Percentiles rank a stretch among this genome's conserved stretches.
Evolutionary conservation across 495 filamentous ascomycete species (phyloP).

Genomic region (Hypoxylon rickii): DNA sequence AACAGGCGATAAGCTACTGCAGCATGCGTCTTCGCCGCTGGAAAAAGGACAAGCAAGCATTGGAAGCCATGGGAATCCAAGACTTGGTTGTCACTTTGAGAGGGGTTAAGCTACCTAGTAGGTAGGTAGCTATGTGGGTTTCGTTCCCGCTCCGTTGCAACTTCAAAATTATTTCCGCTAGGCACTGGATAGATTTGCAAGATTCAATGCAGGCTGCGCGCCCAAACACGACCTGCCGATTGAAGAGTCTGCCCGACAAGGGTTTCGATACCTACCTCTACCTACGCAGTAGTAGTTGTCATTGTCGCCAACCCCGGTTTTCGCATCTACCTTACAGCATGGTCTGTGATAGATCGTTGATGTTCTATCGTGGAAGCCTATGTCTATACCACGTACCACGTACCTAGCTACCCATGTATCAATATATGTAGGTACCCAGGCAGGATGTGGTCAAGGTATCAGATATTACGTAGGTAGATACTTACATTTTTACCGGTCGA

Average conservation of each 20-base stretch:
- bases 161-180: conserved; percentile 27
- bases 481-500: no score
- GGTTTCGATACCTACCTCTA: conserved; percentile 6
- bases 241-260: conserved; percentile 34
- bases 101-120: conserved; percentile 12
- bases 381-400: no score
- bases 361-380: no score
- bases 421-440: no score
- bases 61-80: conserved; percentile 28
- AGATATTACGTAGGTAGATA: no score
- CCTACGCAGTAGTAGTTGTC: conserved; percentile 7
- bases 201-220: conserved; percentile 31
- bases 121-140: neutral
- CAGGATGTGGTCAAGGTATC: no score
- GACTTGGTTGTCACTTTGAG: conserved; percentile 33
- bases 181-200: no score
- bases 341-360: no score
- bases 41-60: conserved; percentile 15
- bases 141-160: conserved; percentile 18
- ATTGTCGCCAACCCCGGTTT: conserved; percentile 24
- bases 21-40: conserved; percentile 16
- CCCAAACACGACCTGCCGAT: conserved; percentile 33
- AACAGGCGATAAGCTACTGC: conserved; percentile 26
- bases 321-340: conserved; percentile 9
- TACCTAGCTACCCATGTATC: no score